Evolutionary conservation across 164 flowering plant species (phyloP).

Genomic region (Magnolia officinalis): DNA sequence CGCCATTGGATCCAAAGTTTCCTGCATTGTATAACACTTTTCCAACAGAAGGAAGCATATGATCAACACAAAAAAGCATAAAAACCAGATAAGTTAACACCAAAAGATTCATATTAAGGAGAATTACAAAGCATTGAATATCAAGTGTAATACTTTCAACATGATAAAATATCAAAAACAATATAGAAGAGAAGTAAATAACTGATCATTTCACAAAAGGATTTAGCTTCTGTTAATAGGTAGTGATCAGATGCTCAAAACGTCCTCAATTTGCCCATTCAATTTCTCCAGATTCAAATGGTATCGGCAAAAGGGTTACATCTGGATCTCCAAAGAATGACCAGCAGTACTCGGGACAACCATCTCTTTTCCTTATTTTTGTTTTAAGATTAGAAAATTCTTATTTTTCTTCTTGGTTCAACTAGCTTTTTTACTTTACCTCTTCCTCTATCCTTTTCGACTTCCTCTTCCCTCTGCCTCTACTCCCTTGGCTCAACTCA

Average conservation of each 20-base stretch:
- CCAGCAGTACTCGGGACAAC: too few species aligned
- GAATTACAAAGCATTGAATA: slow-evolving; percentile 21
- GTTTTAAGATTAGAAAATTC: too few species aligned
- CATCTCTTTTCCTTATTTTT: background rate
- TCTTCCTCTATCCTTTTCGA: background rate
- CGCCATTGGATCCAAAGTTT: slow-evolving; percentile 60
- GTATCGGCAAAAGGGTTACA: too few species aligned
- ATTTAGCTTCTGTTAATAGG: background rate
- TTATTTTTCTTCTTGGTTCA: background rate
- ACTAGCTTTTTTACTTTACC: background rate
- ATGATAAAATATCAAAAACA: slow-evolving; percentile 10
- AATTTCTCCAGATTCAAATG: too few species aligned
- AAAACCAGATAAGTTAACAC: slow-evolving; percentile 49
- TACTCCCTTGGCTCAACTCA: too few species aligned
- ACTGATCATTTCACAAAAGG: background rate
- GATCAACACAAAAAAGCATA: slow-evolving; percentile 46
- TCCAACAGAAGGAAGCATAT: slow-evolving; percentile 52
- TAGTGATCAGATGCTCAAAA: too few species aligned
- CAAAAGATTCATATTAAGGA: slow-evolving; percentile 36
- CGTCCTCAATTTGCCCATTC: too few species aligned
- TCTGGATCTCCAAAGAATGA: too few species aligned
- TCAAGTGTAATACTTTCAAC: background rate
- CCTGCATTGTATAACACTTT: slow-evolving; percentile 47
- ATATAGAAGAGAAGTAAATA: background rate
- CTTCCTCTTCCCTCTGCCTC: too few species aligned